phyloP scores from a whole-genome alignment of 2,329 filamentous ascomycete genomes.

The Pseudogymnoascus sp. region DNA sequence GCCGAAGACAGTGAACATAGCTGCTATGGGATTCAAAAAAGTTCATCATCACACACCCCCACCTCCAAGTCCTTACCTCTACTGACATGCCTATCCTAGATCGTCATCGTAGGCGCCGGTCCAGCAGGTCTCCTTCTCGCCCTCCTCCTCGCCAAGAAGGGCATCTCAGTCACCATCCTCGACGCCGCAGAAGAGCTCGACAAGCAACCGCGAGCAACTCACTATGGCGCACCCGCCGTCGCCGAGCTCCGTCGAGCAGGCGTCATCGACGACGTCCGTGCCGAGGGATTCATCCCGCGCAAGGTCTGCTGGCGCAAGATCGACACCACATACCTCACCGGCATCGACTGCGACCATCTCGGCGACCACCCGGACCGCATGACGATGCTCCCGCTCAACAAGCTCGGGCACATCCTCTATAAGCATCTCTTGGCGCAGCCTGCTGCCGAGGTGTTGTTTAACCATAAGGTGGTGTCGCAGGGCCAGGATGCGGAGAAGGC shows the following conservation, averaged over 20 bases:
- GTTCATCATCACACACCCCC: too few relatives aligned
- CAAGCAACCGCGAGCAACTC: conserved; percentile 51
- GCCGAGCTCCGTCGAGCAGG: conserved; percentile 51
- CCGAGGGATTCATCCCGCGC: conserved; percentile 33
- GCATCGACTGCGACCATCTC: conserved; percentile 22
- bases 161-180: conserved; percentile 44
- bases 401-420: conserved; percentile 34
- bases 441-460: conserved; percentile 35
- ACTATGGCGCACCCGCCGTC: conserved; percentile 50
- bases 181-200: conserved; percentile 47
- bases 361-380: conserved; percentile 29
- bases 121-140: conserved; percentile 41
- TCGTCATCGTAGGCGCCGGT: conserved; percentile 41
- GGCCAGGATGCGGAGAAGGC: conserved; percentile 42
- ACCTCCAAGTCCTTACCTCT: too few relatives aligned
- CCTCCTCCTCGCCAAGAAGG: conserved; percentile 43
- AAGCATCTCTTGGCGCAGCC: conserved; percentile 29
- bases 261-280: conserved; percentile 42
- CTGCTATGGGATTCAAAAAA: too few relatives aligned
- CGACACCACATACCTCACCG: conserved; percentile 28
- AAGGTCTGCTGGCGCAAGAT: conserved; percentile 37
- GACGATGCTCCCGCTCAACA: conserved; percentile 36
- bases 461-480: conserved; percentile 37
- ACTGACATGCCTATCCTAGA: conserved; percentile 20
- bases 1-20: too few relatives aligned